Percentiles rank a stretch among this genome's conserved stretches.
Evolutionary conservation across 805 yeast species (phyloP).

Genomic region (Candida nonsorbophila): DNA sequence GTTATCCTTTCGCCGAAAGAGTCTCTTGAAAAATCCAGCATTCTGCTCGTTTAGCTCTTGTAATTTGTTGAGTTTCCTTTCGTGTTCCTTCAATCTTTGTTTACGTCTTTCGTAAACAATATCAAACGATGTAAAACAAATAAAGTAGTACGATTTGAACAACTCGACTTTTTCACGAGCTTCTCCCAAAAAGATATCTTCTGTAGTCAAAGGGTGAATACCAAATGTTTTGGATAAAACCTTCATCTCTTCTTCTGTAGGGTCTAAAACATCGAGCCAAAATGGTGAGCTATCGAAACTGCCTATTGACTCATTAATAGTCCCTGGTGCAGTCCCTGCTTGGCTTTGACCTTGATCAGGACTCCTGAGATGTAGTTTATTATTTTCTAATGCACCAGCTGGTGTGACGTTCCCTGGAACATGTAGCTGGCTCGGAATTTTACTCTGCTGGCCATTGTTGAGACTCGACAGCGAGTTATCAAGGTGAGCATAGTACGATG

Average conservation of each 20-base stretch:
- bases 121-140: constrained; percentile 65
- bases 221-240: constrained; percentile 86
- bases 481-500: constrained; percentile 24
- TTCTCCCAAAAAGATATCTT: constrained; percentile 89
- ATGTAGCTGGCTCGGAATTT: background rate
- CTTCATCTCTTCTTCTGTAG: constrained; percentile 96
- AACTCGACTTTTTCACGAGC: constrained; percentile 93
- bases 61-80: constrained; percentile 29
- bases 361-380: no score
- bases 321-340: no score
- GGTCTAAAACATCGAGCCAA: constrained; percentile 90
- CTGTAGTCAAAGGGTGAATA: constrained; percentile 93
- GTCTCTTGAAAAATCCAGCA: constrained; percentile 7
- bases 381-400: no score
- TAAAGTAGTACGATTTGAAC: constrained; percentile 84
- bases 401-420: no score
- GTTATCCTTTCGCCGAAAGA: no score
- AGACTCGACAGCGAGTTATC: constrained; percentile 94
- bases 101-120: constrained; percentile 69
- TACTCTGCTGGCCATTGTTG: no score
- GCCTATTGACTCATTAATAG: no score
- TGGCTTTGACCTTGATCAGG: no score
- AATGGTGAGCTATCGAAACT: no score
- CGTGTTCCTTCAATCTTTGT: constrained; percentile 44
- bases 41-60: constrained; percentile 30